Evolutionary conservation across 441 rosid genomes (phyloP).

Genomic region (Oxalis stricta): DNA sequence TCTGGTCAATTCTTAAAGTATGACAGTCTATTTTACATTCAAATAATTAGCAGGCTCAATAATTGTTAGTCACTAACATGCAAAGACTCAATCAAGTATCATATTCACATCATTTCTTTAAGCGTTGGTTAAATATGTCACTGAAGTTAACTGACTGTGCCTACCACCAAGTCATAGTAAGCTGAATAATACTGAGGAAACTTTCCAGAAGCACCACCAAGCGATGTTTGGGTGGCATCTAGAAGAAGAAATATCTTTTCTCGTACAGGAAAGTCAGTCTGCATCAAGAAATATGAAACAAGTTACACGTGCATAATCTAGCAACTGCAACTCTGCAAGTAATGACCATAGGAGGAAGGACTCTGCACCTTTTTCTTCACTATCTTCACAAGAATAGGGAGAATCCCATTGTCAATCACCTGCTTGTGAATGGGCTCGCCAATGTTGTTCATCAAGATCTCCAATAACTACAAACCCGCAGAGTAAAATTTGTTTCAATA

Average conservation of each 20-base stretch:
- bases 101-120: background rate
- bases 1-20: too few relatives aligned
- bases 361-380: conserved; percentile 84
- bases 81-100: too few relatives aligned
- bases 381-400: conserved; percentile 78
- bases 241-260: conserved; percentile 93
- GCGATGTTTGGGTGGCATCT: conserved; percentile 91
- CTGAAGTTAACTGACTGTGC: conserved; percentile 17
- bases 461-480: conserved; percentile 55
- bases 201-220: conserved; percentile 86
- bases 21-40: too few relatives aligned
- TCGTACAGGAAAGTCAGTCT: conserved; percentile 81
- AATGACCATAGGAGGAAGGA: conserved; percentile 6
- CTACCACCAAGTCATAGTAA: conserved; percentile 87
- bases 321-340: background rate
- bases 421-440: conserved; percentile 69
- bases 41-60: too few relatives aligned
- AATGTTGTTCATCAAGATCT: conserved; percentile 92
- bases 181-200: conserved; percentile 82
- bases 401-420: conserved; percentile 66
- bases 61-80: too few relatives aligned
- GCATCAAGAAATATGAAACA: conserved; percentile 21
- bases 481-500: background rate
- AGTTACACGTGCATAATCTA: background rate
- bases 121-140: background rate